Evolutionary conservation across 2,329 filamentous ascomycete genomes (phyloP), one percentile per base, ranked within the genome.

Genomic region (Shiraia sp.): DNA sequence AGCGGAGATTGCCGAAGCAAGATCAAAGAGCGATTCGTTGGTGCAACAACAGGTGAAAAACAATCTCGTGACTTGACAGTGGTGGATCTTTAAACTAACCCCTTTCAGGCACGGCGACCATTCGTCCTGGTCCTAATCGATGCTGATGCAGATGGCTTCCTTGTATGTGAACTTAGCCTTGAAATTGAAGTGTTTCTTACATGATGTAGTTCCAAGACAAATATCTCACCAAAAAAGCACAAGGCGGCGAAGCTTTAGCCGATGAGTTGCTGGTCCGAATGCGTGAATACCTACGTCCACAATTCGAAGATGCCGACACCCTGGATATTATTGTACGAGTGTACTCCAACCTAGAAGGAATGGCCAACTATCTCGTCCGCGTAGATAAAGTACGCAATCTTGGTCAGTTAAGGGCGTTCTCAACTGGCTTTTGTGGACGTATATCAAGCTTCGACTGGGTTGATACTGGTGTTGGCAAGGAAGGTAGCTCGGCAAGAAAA

Each of bases 91-190:
- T 15, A 35, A 30, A 17, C 47, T 63, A 17, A 61, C 25, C 31
- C 12, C 16, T 17, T n/a, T 16, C 43, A 66, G 61, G 52, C 63
- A 39, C 54, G 57, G 41, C 55, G 66, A 27, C 66, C 66, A 15
- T 69, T 68, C 23, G 65, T 56, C 9, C 44, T 69, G 6, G 62
- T 68, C 1, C 61, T 69, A 7, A 59, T 69, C n/a, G 66, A 69
- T 27, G 64, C 65, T 15, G 65, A 68, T 48, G 62, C 64, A 4
- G 66, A 69, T 13, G 66, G 65, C 6, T 69, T 68, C 37, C 38
- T 67, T 30, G 66, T 69, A 53, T 3, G 55, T 47, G 12, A 10
- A 2, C n/a, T 19, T 4, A 9, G 17, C 10, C 10, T 12, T 15
- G 10, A n/a, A n/a, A n/a, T 23, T 14, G 30, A 24, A 5, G 8